Evolutionary conservation across 352 stramenopile species (phyloP).

Genomic region (Phytophthora europaea): DNA sequence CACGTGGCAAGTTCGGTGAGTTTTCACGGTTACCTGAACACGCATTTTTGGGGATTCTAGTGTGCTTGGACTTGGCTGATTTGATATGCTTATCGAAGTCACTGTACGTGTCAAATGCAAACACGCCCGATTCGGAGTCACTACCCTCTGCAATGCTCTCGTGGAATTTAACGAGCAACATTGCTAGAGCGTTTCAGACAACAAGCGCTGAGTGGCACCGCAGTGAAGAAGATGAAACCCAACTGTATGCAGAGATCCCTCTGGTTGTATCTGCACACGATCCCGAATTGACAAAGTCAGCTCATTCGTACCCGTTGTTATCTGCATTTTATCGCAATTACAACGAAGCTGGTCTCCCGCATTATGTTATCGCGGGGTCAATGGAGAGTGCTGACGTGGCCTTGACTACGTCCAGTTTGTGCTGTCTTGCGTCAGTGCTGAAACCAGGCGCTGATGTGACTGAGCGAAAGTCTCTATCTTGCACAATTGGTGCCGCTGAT

Average conservation of each 20-base stretch:
- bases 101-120: constrained; percentile 21
- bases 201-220: constrained; percentile 2
- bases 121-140: background rate
- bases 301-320: constrained; percentile 44
- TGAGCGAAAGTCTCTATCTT: background rate
- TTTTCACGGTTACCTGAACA: constrained; percentile 54
- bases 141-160: constrained; percentile 55
- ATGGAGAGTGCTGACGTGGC: constrained; percentile 57
- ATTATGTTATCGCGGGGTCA: constrained; percentile 51
- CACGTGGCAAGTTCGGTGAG: constrained; percentile 42
- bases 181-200: constrained; percentile 54
- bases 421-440: constrained; percentile 51
- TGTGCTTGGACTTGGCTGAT: constrained; percentile 58
- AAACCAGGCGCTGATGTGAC: constrained; percentile 2
- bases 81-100: constrained; percentile 41
- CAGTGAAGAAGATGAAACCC: constrained; percentile 1
- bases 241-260: constrained; percentile 30
- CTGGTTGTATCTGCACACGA: constrained; percentile 45
- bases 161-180: constrained; percentile 62
- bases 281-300: constrained; percentile 16
- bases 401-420: constrained; percentile 55
- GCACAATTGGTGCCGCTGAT: background rate
- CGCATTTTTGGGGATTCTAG: constrained; percentile 52
- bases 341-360: constrained; percentile 36
- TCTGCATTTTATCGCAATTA: constrained; percentile 65